These are phyloP conservation scores for Magnolia sinica DNA, from an alignment of 164 flowering plant genomes.

Conservation along the genomic window DNA sequence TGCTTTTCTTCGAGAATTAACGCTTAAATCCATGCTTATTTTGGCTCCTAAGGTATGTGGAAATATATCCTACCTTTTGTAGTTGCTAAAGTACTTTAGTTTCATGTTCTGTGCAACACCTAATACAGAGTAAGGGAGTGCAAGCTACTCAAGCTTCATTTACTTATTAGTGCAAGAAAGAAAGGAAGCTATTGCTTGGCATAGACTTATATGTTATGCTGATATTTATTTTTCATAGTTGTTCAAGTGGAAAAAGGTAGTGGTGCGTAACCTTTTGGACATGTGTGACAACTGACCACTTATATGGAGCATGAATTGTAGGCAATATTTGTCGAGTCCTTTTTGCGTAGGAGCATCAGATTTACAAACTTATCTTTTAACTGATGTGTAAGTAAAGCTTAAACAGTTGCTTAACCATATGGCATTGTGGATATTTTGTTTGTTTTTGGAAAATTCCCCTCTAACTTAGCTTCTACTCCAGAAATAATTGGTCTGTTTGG, in stretches of 20 bases:
- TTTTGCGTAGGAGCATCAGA: background rate
- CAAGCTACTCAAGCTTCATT: background rate
- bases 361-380: background rate
- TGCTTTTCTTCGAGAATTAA: constrained; percentile 89
- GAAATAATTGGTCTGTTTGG: no score
- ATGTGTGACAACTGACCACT: background rate
- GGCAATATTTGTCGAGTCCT: background rate
- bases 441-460: background rate
- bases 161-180: background rate
- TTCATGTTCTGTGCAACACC: background rate
- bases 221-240: background rate
- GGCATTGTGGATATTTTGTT: background rate
- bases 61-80: background rate
- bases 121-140: background rate
- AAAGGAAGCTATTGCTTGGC: background rate
- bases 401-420: background rate
- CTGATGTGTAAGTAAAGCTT: background rate
- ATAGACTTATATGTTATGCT: no score
- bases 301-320: no score
- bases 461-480: background rate
- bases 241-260: background rate
- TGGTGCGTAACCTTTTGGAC: background rate
- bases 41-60: constrained; percentile 88
- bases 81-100: background rate
- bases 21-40: constrained; percentile 94